Evolutionary conservation across 352 stramenopile genomes (phyloP), one percentile per base, ranked within the genome.

Genomic region (Globisporangium alternatum): DNA sequence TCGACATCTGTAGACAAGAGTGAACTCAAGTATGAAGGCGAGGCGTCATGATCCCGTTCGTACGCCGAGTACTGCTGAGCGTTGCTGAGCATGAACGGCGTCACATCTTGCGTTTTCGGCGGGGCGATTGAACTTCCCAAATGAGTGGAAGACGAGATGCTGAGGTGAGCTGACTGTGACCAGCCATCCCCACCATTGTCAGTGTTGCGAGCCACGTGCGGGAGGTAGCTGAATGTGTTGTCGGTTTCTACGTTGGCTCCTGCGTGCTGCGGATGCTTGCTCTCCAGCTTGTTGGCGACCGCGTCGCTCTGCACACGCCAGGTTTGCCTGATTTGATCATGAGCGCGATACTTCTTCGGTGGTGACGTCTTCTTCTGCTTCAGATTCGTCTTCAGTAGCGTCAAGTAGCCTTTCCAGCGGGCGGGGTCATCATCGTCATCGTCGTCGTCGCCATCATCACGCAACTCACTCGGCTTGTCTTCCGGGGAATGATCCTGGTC

Each of bases 401-500:
- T 79, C 52, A 83, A 47, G 30, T 77, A 74, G 3, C 60, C 65
- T 66, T 71, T 63, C 75, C 75, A 83, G n/a, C 75, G 62, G 25
- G 69, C 64, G n/a, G 58, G 37, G 25, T 63, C 55, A 10, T 45
- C 44, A 19, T 45, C 22, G 5, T 63, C 30, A 10, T 33, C 39
- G 33, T 63, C 55, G 15, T 45, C 44, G n/a, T 45, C 10, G 13
- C 59, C 30, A 10, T 33, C 31, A 25, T 57, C 17, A 12, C 30
- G 22, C 10, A 45, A 12, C 10, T 21, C 52, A 1, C n/a, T 19
- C 5, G 52, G 10, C 10, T 58, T 58, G n/a, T 45, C 52, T 45
- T 57, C 2, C 17, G n/a, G n/a, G 2, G 31, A 28, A 21, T 10
- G 19, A 25, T 58, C 52, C 8, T 58, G 9, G 10, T 44, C 49